A percentile compares a stretch with the other conserved stretches of the same genome.
Conservation (phyloP, 345 rosid genomes). For the Odontarrhena argentea region DNA sequence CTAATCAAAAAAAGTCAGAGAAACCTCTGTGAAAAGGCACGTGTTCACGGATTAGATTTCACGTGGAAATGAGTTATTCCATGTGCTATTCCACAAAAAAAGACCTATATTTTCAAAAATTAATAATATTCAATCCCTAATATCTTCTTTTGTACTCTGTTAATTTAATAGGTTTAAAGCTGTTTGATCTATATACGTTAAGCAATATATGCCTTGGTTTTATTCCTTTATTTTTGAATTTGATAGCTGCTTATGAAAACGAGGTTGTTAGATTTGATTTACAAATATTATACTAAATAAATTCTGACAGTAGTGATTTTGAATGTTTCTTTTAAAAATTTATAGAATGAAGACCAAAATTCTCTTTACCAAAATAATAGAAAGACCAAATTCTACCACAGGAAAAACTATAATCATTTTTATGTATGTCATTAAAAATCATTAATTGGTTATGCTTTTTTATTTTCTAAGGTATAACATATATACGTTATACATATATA, state of each 20-base stretch:
- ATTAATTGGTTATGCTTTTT: neutral
- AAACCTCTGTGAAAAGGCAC: conserved; percentile 40
- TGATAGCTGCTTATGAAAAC: conserved; percentile 26
- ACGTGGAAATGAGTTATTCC: conserved; percentile 44
- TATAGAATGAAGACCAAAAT: conserved; percentile 1
- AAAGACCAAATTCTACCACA: conserved; percentile 13
- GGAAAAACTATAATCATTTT: neutral
- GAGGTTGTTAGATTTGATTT: conserved; percentile 40
- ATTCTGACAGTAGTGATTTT: conserved; percentile 14
- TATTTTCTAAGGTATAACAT: neutral
- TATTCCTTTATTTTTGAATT: conserved; percentile 30
- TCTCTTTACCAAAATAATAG: neutral
- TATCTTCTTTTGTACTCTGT: conserved; percentile 19
- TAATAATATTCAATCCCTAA: conserved; percentile 14
- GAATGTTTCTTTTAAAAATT: conserved; percentile 9
- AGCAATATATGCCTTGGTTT: conserved; percentile 38
- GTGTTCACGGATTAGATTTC: conserved; percentile 41
- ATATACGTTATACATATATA: neutral
- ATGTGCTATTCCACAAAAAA: conserved; percentile 38
- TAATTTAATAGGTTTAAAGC: conserved; percentile 21
- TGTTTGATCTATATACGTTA: conserved; percentile 36
- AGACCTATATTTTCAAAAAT: conserved; percentile 8
- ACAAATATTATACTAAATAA: conserved; percentile 8
- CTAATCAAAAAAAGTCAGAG: conserved; percentile 34
- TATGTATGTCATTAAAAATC: neutral